Evolutionary conservation across 1,284 basidiomycete genomes (phyloP), one percentile per base, ranked within the genome.

Genomic region (Cutaneotrichosporon sp.): DNA sequence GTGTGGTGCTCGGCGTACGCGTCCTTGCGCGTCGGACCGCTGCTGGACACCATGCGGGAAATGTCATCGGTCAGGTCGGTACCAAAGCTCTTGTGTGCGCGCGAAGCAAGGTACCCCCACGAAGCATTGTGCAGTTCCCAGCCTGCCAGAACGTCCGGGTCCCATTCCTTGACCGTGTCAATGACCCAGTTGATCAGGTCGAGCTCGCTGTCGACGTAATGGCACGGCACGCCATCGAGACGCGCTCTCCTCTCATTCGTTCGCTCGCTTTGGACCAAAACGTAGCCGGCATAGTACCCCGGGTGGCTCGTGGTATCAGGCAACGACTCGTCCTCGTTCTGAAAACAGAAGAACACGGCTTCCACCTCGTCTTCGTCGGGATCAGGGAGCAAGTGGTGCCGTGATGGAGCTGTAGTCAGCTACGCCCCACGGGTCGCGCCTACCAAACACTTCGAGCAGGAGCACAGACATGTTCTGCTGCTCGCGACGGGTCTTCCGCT

Each of bases 131-230:
- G 89, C 13, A 96, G 80, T 62, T 98, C 93, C 88, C 90, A 97
- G 9, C 94, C 94, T 0, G 84, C 81, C 2, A 98, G 69, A 40
- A 97, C 85, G 69, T 98, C 94, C 0, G 94, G 94, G 72, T 98
- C 91, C 65, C 88, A 77, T 0, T 84, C 81, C 21, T 84, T 73
- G 2, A 96, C 82, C 20, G 84, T 75, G 65, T 97, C 90, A 26
- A 90, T 78, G 8, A 92, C 67, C 42, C 77, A 77, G 62, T 94
- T 93, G 54, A 97, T 77, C 15, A 97, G 75, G 26, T 92, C 91
- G 12, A 92, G 76, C 75, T 98, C 93, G 44, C 73, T 80, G 0
- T 82, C 74, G 14, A 89, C 84, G 10, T 80, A 68, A 48, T 86
- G 81, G 17, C 85, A 67, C 1, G 70, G 63, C 49, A 81, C 73